Evolutionary conservation across 2,329 filamentous ascomycete species (phyloP), one percentile per base, ranked within the genome.

Genomic region (Trichophaea hybrida): DNA sequence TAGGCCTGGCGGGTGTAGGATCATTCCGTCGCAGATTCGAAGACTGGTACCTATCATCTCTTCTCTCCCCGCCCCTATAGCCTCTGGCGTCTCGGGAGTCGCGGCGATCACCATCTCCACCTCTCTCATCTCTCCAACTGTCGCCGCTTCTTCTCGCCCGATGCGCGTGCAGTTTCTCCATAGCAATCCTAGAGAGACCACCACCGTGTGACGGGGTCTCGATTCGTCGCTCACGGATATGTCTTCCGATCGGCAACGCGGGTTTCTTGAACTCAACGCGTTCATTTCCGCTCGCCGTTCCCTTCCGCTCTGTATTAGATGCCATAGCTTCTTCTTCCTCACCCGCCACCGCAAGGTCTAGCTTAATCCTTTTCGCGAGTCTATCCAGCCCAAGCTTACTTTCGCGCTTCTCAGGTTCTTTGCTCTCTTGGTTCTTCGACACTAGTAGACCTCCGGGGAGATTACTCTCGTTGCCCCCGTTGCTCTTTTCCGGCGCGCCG

Each of bases 201-300:
- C 64, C 62, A 2, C 67, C 67, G 55, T 68, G 68, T 4, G 64
- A 66, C 12, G 68, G 68, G 12, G 68, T 69, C 52, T 69, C 68
- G 58, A 69, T 66, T 24, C 68, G 58, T 13, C 66, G 63, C 49
- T 69, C 67, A 3, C 67, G 59, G 51, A 67, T 65, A 48, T 69
- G 67, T 12, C 68, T 59, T 10, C 65, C 62, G 5, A 62, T 33
- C 7, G 68, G 68, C 17, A 69, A 46, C 1, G 68, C 66, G 6
- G 68, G 68, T 48, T 69, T 69, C 60, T 68, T 68, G 58, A 69
- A 69, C 44, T 68, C 66, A 13, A 69, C 63, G 44, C 59, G 65
- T 43, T 62, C 67, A 15, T 60, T 64, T 54, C 59, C 61, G 40
- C 60, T 59, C 48, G 53, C 44, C 49, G 54, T 50, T 31, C 50